Evolutionary conservation across 2,329 filamentous ascomycete genomes (phyloP), one percentile per base, ranked within the genome.

Genomic region (Colletotrichum chrysophilum): DNA sequence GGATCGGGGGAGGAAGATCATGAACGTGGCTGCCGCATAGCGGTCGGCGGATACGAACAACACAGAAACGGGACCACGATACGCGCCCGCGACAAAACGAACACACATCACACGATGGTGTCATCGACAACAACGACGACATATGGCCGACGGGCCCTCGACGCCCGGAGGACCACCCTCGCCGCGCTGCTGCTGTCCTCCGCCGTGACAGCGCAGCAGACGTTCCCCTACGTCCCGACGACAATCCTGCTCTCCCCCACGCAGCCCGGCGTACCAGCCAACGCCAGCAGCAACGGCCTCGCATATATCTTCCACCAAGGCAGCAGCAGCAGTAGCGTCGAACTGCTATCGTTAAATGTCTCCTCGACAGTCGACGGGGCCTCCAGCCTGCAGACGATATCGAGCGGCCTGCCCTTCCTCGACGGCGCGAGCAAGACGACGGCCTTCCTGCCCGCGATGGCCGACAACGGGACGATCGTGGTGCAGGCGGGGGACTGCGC

Each of bases 161-260:
- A 36, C 3, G 30, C 56, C 36, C 58, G 32, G 28, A 21, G 58
- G 28, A 69, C 38, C 70, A 28, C 70, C 21, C 56, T 69, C 38
- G 62, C 68, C 4, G 71, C 72, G n/a, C 62, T 78, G 69, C 56
- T 78, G n/a, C 34, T 77, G 28, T 52, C 72, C 5, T 60, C 72
- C 16, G 26, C 69, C 24, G 76, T 56, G 24, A 78, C 81, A 48
- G 80, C 84, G 8, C 86, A 88, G 67, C 86, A 88, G 79, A 83
- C 83, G 65, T 89, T 95, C 68, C 95, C 95, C 30, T 98, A 97
- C 86, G 92, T 93, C 71, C 94, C 95, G 4, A 95, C 95, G 0
- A 92, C 91, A 34, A 89, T 97, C 68, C 89, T 96, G 74, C 88
- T 92, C 61, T 87, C 89, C 8, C 81, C 84, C 73, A 81, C 84